These are phyloP conservation scores for Emmonsia crescens DNA, from an alignment of 2,329 filamentous ascomycete species.

Conservation along the genomic window DNA sequence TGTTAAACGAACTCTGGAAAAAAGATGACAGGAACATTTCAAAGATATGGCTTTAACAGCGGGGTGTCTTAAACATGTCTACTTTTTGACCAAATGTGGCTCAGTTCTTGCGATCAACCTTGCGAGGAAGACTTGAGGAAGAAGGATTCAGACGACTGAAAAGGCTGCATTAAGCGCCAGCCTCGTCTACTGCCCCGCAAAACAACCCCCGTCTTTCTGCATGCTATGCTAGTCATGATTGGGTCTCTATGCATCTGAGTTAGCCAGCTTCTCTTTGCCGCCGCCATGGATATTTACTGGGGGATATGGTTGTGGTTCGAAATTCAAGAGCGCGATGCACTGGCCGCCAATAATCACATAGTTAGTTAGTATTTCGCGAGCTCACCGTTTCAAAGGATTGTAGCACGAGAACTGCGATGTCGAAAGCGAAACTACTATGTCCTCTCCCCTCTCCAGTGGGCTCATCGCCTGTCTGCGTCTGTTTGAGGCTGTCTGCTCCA, in stretches of 20 bases:
- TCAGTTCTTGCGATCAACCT: neutral
- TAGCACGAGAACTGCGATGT: neutral
- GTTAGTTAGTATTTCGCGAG: neutral
- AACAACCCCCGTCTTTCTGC: neutral
- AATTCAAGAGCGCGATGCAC: neutral
- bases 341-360: neutral
- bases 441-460: neutral
- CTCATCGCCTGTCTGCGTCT: neutral
- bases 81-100: neutral
- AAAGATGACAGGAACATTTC: neutral
- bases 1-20: neutral
- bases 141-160: neutral
- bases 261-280: neutral
- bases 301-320: neutral
- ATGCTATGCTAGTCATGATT: neutral
- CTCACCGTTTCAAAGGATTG: neutral
- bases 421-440: neutral
- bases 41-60: neutral
- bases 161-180: neutral
- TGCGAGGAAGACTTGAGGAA: neutral
- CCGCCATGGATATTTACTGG: neutral
- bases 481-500: neutral
- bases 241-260: neutral
- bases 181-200: neutral
- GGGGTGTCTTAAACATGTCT: neutral